Evolutionary conservation across 2,329 filamentous ascomycete species (phyloP), one percentile per base, ranked within the genome.

Genomic region (Thielaviopsis populi): DNA sequence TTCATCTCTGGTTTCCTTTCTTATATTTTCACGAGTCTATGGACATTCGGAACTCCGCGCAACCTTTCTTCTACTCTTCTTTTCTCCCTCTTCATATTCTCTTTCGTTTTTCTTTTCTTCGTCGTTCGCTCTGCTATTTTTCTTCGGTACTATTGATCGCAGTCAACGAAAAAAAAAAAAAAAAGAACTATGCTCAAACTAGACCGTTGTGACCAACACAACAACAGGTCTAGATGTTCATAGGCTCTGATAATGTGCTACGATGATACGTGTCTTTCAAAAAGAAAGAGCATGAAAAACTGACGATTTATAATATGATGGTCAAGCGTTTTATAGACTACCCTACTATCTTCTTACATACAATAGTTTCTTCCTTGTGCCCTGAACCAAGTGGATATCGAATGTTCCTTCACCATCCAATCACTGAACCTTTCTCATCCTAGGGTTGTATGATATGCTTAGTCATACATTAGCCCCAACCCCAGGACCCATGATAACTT

Each of bases 21-120:
- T 37, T 61, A 48, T 61, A 43, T 61, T 37, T 37, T 19, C 59
- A 42, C 10, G 27, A 62, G 48, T 62, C 46, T 62, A 48, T 50
- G 60, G 37, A 53, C n/a, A 17, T 40, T 42, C 11, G 22, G 17
- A 60, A n/a, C 43, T 59, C 33, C 24, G 46, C 43, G 43, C 63
- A 61, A 53, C 37, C 15, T 61, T 54, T 33, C 13, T 17, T 46
- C 19, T 17, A 33, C 33, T 41, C 24, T 24, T 56, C 37, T 43
- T 56, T 37, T 15, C 37, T 41, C 13, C 24, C 37, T 50, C 10
- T 8, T 37, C 33, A 4, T 37, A 37, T 53, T 56, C n/a, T 33
- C 27, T 40, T 46, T 48, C 42, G 54, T 41, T 30, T 65, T 24
- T 37, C 27, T 58, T 33, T 30, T 19, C 33, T 24, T 40, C 19